A percentile compares a stretch with the other conserved stretches of the same genome.
Evolutionary conservation across 805 yeast species (phyloP).

Genomic region (Wickerhamomyces bisporus): DNA sequence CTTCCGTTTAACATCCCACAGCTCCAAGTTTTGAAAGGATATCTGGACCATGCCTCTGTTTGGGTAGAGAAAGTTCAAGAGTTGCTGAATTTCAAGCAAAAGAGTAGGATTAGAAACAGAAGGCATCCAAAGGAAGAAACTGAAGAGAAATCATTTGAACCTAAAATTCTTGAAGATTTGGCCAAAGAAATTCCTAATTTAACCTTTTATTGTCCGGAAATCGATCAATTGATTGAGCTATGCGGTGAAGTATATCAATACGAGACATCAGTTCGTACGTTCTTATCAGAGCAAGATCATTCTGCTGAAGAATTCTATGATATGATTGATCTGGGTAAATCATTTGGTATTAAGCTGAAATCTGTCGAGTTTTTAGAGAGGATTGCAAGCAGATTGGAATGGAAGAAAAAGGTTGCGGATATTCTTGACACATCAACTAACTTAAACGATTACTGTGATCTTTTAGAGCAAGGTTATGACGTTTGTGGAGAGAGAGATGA

Average conservation of each 20-base stretch:
- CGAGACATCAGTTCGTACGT: conserved; percentile 39
- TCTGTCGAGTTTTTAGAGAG: conserved; percentile 38
- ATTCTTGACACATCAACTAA: conserved; percentile 14
- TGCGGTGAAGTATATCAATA: conserved; percentile 47
- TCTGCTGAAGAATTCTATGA: conserved; percentile 42
- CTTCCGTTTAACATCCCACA: conserved; percentile 36
- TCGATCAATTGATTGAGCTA: conserved; percentile 52
- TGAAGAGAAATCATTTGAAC: conserved; percentile 10
- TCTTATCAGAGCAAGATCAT: conserved; percentile 29
- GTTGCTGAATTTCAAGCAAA: conserved; percentile 34
- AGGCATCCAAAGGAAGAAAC: conserved; percentile 5
- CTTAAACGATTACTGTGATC: conserved; percentile 17
- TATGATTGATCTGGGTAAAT: conserved; percentile 51
- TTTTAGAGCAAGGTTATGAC: conserved; percentile 22
- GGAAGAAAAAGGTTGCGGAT: conserved; percentile 30
- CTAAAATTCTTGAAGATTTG: conserved; percentile 22
- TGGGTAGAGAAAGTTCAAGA: conserved; percentile 55
- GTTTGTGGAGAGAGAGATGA: conserved; percentile 22
- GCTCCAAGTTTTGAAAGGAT: conserved; percentile 32
- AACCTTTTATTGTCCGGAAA: conserved; percentile 51
- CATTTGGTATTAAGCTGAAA: conserved; percentile 53
- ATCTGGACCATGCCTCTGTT: conserved; percentile 39
- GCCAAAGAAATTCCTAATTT: conserved; percentile 43
- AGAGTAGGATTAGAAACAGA: conserved; percentile 34
- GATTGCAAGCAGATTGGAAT: conserved; percentile 31